Evolutionary conservation across 106 monocot species (phyloP).

Genomic region (Dioscorea zingiberensis): DNA sequence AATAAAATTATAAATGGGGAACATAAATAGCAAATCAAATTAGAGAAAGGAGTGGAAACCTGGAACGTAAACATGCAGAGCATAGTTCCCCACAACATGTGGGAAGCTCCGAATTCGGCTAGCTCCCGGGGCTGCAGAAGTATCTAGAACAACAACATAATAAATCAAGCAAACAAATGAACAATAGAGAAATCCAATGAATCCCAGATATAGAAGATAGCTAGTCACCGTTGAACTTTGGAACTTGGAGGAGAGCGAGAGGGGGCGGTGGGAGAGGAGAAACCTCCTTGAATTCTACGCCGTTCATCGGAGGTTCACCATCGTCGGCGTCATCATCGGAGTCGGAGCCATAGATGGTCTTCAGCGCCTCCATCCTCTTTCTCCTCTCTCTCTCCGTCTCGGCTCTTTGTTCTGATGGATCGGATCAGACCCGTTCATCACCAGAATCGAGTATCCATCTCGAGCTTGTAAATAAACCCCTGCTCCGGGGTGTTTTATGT

Average conservation of each 20-base stretch:
- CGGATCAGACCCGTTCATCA: no score
- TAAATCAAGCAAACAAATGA: neutral
- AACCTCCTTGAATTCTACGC: neutral
- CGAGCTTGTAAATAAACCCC: no score
- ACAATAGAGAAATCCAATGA: neutral
- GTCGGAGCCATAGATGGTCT: conserved; percentile 65
- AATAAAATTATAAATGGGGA: neutral
- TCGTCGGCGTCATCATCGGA: conserved; percentile 11
- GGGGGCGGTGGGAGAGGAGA: conserved; percentile 60
- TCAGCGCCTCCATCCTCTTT: conserved; percentile 41
- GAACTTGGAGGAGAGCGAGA: conserved; percentile 58
- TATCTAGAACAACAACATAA: conserved; percentile 29
- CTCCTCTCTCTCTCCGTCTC: neutral
- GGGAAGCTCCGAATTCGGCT: conserved; percentile 78
- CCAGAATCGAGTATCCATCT: no score
- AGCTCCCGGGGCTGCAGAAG: conserved; percentile 22
- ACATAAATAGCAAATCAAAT: neutral
- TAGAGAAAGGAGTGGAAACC: conserved; percentile 23
- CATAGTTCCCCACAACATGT: conserved; percentile 89
- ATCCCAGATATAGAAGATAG: neutral
- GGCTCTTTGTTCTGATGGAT: neutral
- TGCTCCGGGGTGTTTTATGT: no score
- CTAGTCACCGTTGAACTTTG: conserved; percentile 25
- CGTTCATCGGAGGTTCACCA: neutral
- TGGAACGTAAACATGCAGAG: conserved; percentile 86